phyloP scores from a whole-genome alignment of 352 stramenopile species.

The Thalassiosira gravida region DNA sequence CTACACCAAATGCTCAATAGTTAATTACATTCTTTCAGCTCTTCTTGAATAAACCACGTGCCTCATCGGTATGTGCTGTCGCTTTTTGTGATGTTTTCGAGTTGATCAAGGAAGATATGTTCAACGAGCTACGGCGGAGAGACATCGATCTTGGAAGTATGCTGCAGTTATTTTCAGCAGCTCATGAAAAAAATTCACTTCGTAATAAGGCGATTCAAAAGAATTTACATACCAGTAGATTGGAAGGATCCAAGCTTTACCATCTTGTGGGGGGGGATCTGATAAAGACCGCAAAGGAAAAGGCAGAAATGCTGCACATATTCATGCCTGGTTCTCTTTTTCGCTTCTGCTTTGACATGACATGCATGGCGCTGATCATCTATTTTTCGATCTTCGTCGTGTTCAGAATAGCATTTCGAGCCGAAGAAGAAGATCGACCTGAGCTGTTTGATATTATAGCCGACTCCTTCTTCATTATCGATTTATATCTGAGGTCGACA shows the following conservation, averaged over 20 bases:
- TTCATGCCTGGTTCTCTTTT: slow-evolving; percentile 66
- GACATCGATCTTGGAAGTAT: slow-evolving; percentile 62
- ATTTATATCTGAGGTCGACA: slow-evolving; percentile 62
- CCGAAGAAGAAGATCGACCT: slow-evolving; percentile 23
- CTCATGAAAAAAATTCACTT: slow-evolving; percentile 58
- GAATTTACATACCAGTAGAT: slow-evolving; percentile 61
- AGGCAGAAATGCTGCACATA: slow-evolving; percentile 24
- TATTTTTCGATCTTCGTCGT: slow-evolving; percentile 60
- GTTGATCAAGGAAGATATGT: slow-evolving; percentile 61
- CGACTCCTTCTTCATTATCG: slow-evolving; percentile 74
- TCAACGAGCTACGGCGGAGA: slow-evolving; percentile 61
- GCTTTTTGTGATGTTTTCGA: slow-evolving; percentile 77
- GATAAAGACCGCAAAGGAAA: slow-evolving; percentile 13
- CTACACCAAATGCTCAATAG: no score
- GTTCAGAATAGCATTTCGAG: slow-evolving; percentile 63
- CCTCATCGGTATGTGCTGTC: slow-evolving; percentile 56
- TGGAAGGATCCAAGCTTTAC: slow-evolving; percentile 56
- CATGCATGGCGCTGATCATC: slow-evolving; percentile 56
- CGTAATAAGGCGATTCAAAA: slow-evolving; percentile 64
- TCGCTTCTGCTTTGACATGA: slow-evolving; percentile 62
- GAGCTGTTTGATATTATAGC: slow-evolving; percentile 61
- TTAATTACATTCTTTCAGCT: no score
- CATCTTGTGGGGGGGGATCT: slow-evolving; percentile 54
- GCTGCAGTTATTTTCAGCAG: slow-evolving; percentile 57
- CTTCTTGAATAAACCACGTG: slow-evolving; percentile 73